phyloP scores from a whole-genome alignment of 1,284 basidiomycete species.

The Lignosus rhinocerotis region DNA sequence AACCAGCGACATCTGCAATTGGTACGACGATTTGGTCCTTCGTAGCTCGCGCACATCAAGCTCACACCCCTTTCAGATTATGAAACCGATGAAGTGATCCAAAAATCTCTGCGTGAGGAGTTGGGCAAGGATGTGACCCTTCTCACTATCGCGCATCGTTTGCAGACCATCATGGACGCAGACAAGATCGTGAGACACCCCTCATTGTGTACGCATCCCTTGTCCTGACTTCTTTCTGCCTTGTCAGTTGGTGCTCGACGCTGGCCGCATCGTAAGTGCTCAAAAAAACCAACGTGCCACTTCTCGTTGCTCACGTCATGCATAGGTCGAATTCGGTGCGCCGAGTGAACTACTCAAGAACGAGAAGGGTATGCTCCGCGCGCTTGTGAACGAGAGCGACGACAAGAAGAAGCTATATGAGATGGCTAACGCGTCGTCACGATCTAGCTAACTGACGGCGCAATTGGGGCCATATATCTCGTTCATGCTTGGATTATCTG shows the following conservation, averaged over 20 bases:
- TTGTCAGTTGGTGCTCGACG: slow-evolving; percentile 37
- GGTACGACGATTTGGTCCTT: slow-evolving; percentile 31
- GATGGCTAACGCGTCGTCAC: slow-evolving; percentile 22
- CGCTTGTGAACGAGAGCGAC: slow-evolving; percentile 40
- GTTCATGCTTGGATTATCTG: too few species aligned
- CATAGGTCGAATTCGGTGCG: slow-evolving; percentile 37
- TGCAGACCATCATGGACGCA: slow-evolving; percentile 68
- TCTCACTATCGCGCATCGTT: slow-evolving; percentile 64
- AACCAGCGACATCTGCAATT: slow-evolving; percentile 50
- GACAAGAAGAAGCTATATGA: slow-evolving; percentile 37
- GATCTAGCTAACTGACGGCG: background rate
- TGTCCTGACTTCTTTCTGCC: background rate
- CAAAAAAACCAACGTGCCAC: background rate
- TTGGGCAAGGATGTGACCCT: slow-evolving; percentile 54
- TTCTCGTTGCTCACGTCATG: background rate
- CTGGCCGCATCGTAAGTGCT: slow-evolving; percentile 31
- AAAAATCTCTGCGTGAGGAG: slow-evolving; percentile 52
- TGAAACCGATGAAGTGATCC: slow-evolving; percentile 23
- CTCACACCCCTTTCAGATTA: slow-evolving; percentile 22
- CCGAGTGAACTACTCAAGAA: slow-evolving; percentile 37
- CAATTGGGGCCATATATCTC: too few species aligned
- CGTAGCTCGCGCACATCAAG: background rate
- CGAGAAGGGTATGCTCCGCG: slow-evolving; percentile 35
- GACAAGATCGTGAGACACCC: slow-evolving; percentile 27
- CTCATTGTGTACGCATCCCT: slow-evolving; percentile 12